Evolutionary conservation across 2,329 filamentous ascomycete genomes (phyloP).

Genomic region (Fusarium sp.): DNA sequence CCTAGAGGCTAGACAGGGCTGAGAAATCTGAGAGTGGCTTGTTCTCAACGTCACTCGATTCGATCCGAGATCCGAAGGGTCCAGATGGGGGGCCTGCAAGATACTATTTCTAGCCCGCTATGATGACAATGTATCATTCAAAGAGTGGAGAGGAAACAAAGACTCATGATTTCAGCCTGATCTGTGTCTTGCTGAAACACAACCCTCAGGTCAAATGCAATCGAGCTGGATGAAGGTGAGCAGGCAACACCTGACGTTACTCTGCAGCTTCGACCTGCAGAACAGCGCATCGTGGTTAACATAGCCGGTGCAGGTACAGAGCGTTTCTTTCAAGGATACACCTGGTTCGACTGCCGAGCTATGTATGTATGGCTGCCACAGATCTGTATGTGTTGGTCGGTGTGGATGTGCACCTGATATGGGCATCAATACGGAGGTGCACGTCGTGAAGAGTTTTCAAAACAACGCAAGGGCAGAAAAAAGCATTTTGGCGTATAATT

Average conservation of each 20-base stretch:
- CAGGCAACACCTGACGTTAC: conserved; percentile 4
- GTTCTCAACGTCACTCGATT: conserved; percentile 27
- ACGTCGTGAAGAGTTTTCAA: conserved; percentile 10
- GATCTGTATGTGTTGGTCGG: conserved; percentile 1
- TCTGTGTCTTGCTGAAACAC: conserved; percentile 16
- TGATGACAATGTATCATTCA: background rate
- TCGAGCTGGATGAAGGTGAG: background rate
- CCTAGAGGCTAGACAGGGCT: conserved; percentile 31
- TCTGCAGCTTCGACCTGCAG: conserved; percentile 25
- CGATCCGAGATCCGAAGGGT: conserved; percentile 28
- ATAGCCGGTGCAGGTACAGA: conserved; percentile 39
- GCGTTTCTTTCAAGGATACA: conserved; percentile 23
- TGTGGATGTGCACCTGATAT: background rate
- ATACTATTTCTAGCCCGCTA: conserved; percentile 9
- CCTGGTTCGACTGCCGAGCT: conserved; percentile 26
- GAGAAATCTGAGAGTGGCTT: conserved; percentile 1
- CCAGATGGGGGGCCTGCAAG: conserved; percentile 13
- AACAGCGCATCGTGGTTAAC: conserved; percentile 28
- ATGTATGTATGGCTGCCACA: conserved; percentile 16
- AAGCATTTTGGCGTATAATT: background rate
- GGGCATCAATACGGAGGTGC: background rate
- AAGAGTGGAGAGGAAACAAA: conserved; percentile 13
- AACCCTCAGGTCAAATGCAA: background rate
- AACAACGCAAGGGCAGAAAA: conserved; percentile 17
- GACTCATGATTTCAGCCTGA: background rate